phyloP scores from a whole-genome alignment of 805 yeast species.

The Sugiyamaella lignohabitans region DNA sequence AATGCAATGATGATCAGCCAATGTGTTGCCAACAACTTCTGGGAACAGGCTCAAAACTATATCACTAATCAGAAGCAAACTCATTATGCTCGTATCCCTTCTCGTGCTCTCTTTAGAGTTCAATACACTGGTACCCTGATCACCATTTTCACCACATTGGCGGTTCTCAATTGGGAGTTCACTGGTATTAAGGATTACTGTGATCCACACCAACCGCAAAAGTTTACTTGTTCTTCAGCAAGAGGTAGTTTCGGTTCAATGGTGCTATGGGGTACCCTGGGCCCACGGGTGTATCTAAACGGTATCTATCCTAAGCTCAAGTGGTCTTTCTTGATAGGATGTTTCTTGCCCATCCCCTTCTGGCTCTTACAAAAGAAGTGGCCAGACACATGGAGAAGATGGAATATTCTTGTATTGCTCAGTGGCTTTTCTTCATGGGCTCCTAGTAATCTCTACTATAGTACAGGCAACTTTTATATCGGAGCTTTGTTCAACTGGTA shows the following conservation, averaged over 20 bases:
- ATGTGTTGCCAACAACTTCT: slow-evolving; percentile 27
- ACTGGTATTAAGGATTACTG: slow-evolving; percentile 40
- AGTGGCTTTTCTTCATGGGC: slow-evolving; percentile 20
- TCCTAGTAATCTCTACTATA: slow-evolving; percentile 41
- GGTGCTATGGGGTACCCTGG: slow-evolving; percentile 36
- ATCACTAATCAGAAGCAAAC: slow-evolving; percentile 53
- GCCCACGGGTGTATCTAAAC: slow-evolving; percentile 41
- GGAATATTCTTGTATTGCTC: slow-evolving; percentile 20
- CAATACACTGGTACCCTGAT: slow-evolving; percentile 26
- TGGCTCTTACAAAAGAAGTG: slow-evolving; percentile 7
- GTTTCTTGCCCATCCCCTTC: slow-evolving; percentile 18
- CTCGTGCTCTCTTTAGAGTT: slow-evolving; percentile 32
- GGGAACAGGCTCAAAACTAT: slow-evolving; percentile 48
- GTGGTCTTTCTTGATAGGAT: slow-evolving; percentile 23
- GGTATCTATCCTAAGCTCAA: slow-evolving; percentile 23
- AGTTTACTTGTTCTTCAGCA: slow-evolving; percentile 35
- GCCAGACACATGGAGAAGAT: slow-evolving; percentile 19
- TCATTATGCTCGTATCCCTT: slow-evolving; percentile 54
- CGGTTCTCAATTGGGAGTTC: slow-evolving; percentile 40
- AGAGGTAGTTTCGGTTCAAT: slow-evolving; percentile 39
- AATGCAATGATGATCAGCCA: slow-evolving; percentile 22
- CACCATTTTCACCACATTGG: slow-evolving; percentile 43
- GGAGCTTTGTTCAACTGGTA: slow-evolving; percentile 41
- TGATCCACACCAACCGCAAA: slow-evolving; percentile 35
- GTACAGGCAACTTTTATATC: slow-evolving; percentile 37